phyloP scores from a whole-genome alignment of 495 filamentous ascomycete species.

The Podospora tetraspora region DNA sequence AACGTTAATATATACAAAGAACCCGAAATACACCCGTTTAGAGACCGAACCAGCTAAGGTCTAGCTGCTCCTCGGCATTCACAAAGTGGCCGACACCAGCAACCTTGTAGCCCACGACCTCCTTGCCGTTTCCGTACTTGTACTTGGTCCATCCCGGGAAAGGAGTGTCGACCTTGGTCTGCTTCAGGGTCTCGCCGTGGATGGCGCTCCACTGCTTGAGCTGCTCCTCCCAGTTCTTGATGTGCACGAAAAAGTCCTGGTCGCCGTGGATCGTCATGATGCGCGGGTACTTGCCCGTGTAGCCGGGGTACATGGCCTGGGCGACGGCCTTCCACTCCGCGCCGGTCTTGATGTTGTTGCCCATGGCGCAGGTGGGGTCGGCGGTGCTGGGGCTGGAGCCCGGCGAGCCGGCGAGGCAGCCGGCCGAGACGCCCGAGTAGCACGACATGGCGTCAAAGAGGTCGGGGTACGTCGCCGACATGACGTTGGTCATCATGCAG shows the following conservation, averaged over 20 bases:
- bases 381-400: neutral
- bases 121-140: constrained; percentile 1
- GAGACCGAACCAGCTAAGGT: constrained; percentile 1
- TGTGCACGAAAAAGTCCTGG: neutral
- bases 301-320: constrained; percentile 4
- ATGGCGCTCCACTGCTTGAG: constrained; percentile 6
- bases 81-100: neutral
- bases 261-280: constrained; percentile 3
- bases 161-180: neutral
- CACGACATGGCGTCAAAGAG: constrained; percentile 4
- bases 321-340: constrained; percentile 3
- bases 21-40: neutral
- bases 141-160: neutral
- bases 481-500: constrained; percentile 6
- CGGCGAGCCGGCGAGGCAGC: constrained; percentile 4
- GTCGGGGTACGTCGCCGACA: constrained; percentile 2
- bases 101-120: neutral
- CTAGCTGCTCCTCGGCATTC: neutral
- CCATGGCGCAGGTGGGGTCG: neutral
- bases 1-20: neutral
- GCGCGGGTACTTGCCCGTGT: neutral
- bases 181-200: neutral
- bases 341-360: neutral
- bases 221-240: constrained; percentile 1
- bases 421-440: constrained; percentile 5